Base-by-base conservation (phyloP, 805 yeast species). In the Ogataea dorogensis region DNA sequence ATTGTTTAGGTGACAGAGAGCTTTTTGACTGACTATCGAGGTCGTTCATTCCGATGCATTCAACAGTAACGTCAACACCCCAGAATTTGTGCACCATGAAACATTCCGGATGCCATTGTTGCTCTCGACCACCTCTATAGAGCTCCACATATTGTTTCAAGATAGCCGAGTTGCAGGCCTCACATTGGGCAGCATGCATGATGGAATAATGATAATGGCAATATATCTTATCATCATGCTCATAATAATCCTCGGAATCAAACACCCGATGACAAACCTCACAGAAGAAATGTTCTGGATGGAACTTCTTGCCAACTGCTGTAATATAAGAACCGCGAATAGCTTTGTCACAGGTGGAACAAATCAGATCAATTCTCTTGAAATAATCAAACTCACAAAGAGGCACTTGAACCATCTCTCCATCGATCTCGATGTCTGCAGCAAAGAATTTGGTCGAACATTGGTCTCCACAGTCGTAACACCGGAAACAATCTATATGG, bases 51-150 rank as follows among this genome's bases (percentile, higher is more conserved):
- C 68, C 89, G 17, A 82, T 71, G 7, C 75, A 65, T 33, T 73
- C 80, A 0, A 83, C 71, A 1, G 82, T 73, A 15, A 93, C 68
- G 39, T 80, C 74, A 14, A 89, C 95, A 56, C 87, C 88, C 98
- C 98, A 93, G 54, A 87, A 89, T 60, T 89, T 89, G 66, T 85
- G 89, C 31, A 93, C 94, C 88, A 94, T 94, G 57, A 88, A 93
- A 67, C 99, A 93, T 58, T 94, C 98, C 2, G 97, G 98, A 62
- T 93, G 99, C 99, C 99, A 93, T 57, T 87, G 95, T 59, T 89
- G 95, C 40, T 85, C 82, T 49, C 81, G 74, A 15, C 96, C 96
- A 33, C 96, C 96, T 49, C 93, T 73, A 43, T 79, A 86, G 28
- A 91, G 78, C 59, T 91, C 96, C 23, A 91, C 96, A 60, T 88